Evolutionary conservation across 2,329 filamentous ascomycete genomes (phyloP).

Genomic region (Talaromyces atroroseus): DNA sequence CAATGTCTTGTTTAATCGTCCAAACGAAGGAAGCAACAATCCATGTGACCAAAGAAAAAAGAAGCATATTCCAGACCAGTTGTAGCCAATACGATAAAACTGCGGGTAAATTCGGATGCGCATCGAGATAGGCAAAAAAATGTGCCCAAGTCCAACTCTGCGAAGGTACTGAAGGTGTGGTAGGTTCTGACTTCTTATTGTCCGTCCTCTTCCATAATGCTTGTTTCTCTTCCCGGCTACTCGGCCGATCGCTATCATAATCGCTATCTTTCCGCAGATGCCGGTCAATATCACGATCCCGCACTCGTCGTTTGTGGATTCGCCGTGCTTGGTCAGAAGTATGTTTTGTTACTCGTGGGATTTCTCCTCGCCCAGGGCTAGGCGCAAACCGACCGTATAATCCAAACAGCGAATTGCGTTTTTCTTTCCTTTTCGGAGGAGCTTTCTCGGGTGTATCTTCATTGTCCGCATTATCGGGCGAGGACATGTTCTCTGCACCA

Average conservation of each 20-base stretch:
- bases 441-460: slow-evolving; percentile 34
- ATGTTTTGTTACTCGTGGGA: slow-evolving; percentile 45
- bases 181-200: neutral
- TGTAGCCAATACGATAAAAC: slow-evolving; percentile 64
- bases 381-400: slow-evolving; percentile 41
- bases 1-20: slow-evolving; percentile 69
- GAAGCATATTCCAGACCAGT: slow-evolving; percentile 48
- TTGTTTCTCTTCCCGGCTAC: slow-evolving; percentile 32
- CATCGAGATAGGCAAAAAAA: slow-evolving; percentile 58
- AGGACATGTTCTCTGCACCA: slow-evolving; percentile 30
- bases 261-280: slow-evolving; percentile 37
- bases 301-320: slow-evolving; percentile 46
- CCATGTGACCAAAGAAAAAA: slow-evolving; percentile 51
- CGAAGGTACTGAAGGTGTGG: slow-evolving; percentile 20
- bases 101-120: slow-evolving; percentile 59
- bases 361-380: slow-evolving; percentile 60
- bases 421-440: slow-evolving; percentile 27
- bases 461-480: slow-evolving; percentile 42
- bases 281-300: slow-evolving; percentile 43
- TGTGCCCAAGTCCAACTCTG: slow-evolving; percentile 39
- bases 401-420: slow-evolving; percentile 37
- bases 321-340: slow-evolving; percentile 41
- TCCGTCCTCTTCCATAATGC: slow-evolving; percentile 11
- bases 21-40: slow-evolving; percentile 64
- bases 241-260: slow-evolving; percentile 38